Percentiles rank a stretch among this genome's conserved stretches.
phyloP scores from a whole-genome alignment of 2,329 filamentous ascomycete genomes.

The Epichloe uncinata region DNA sequence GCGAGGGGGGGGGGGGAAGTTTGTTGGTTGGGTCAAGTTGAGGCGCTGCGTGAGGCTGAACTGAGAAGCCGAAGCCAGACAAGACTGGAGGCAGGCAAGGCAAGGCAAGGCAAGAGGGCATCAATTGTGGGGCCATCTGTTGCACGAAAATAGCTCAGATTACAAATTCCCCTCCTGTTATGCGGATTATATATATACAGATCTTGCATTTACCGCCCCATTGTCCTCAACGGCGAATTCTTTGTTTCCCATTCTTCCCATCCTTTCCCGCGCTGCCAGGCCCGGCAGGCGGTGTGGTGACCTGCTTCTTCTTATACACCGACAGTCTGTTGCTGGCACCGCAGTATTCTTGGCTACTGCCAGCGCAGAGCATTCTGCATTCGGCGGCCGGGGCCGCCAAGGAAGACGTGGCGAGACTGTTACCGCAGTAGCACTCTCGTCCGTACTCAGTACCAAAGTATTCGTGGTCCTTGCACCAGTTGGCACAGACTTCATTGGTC shows the following conservation, averaged over 20 bases:
- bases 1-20: neutral
- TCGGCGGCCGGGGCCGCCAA: constrained; percentile 17
- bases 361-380: constrained; percentile 28
- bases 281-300: neutral
- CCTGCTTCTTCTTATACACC: constrained; percentile 18
- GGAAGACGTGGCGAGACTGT: constrained; percentile 16
- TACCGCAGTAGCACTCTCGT: constrained; percentile 25
- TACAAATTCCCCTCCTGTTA: neutral
- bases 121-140: no score
- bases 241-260: neutral
- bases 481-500: constrained; percentile 21
- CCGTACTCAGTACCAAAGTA: constrained; percentile 26
- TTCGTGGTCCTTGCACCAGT: constrained; percentile 17
- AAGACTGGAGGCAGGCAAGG: neutral
- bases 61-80: neutral
- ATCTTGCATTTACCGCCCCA: neutral
- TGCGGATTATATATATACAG: neutral
- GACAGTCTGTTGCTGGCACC: constrained; percentile 26
- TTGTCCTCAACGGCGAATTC: neutral
- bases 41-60: neutral
- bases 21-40: neutral
- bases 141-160: no score
- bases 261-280: neutral
- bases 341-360: constrained; percentile 24
- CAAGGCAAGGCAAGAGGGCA: no score